Evolutionary conservation across 2,329 filamentous ascomycete genomes (phyloP).

Genomic region (Chaetomiaceae sp.): DNA sequence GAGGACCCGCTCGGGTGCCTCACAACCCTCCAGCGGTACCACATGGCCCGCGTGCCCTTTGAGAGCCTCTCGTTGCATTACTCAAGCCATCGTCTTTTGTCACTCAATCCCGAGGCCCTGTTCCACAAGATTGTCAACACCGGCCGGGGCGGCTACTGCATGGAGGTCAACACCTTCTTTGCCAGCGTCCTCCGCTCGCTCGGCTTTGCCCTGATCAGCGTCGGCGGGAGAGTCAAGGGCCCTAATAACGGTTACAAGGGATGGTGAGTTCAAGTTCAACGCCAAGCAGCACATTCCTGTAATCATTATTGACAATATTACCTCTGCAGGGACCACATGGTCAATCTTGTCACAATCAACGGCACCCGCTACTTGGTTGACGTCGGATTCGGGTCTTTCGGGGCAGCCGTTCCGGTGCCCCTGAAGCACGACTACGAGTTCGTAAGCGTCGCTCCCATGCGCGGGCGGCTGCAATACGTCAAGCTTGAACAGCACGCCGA

Average conservation of each 20-base stretch:
- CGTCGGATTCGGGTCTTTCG: slow-evolving; percentile 55
- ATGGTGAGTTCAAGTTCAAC: slow-evolving; percentile 22
- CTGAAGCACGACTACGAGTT: slow-evolving; percentile 27
- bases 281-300: slow-evolving; percentile 16
- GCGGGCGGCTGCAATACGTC: slow-evolving; percentile 41
- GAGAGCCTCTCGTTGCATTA: slow-evolving; percentile 53
- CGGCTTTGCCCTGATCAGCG: slow-evolving; percentile 46
- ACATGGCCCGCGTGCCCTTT: slow-evolving; percentile 49
- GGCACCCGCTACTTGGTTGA: slow-evolving; percentile 48
- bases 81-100: slow-evolving; percentile 25
- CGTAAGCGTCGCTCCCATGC: slow-evolving; percentile 39
- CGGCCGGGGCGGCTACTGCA: slow-evolving; percentile 49
- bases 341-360: slow-evolving; percentile 53
- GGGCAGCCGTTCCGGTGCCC: slow-evolving; percentile 31
- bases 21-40: slow-evolving; percentile 33
- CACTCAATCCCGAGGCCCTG: slow-evolving; percentile 30
- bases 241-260: slow-evolving; percentile 22
- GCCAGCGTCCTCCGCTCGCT: slow-evolving; percentile 43
- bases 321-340: slow-evolving; percentile 49
- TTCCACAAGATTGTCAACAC: slow-evolving; percentile 36
- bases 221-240: slow-evolving; percentile 40
- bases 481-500: slow-evolving; percentile 32
- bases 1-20: slow-evolving; percentile 22
- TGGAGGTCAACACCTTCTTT: slow-evolving; percentile 44
- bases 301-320: neutral